Evolutionary conservation across 257 asterid genomes (phyloP), one percentile per base, ranked within the genome.

Genomic region (Salvia rosmarinus): DNA sequence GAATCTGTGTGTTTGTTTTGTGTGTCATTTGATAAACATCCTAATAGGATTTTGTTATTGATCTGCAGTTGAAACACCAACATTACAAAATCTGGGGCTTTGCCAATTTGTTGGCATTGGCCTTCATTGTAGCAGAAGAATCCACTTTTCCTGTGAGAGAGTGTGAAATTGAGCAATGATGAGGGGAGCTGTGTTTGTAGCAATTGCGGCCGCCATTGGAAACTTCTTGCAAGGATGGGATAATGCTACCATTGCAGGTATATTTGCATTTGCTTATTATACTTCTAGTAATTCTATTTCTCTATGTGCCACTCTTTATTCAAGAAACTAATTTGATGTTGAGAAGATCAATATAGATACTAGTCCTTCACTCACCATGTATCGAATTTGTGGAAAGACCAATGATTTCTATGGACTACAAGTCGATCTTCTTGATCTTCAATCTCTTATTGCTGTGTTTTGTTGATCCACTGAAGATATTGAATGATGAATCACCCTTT

Each of bases 171-270:
- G 44, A 61, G 9, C 76, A 58, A 81, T 42, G 75, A 95, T 91
- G 99, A 85, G 82, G 57, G 96, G 96, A 68, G 91, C 96, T 55
- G 93, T 91, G 81, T 72, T 85, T 2, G 96, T 89, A 14, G 97
- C 99, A 1, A 76, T 91, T 71, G 87, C 86, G 43, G 97, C 98
- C 35, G 95, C 98, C 67, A 83, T 95, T 62, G 99, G 99, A 17
- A 94, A 94, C 74, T 9, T 94, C 70, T 76, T 91, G 85, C 99
- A 94, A 81, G 99, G 99, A 83, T 94, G 99, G 98, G 99, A 94
- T 47, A 94, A 94, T 79, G 99, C 99, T n/a, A 88, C 95, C 23
- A 95, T 95, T 50, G 99, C 99, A 81, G 99, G 99, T 94, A 49
- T 21, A 21, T 21, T 21, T 61, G 58, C 16, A 30, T 19, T 19